Conservation (phyloP, 495 filamentous ascomycete species). For the Neurospora hispaniola region DNA sequence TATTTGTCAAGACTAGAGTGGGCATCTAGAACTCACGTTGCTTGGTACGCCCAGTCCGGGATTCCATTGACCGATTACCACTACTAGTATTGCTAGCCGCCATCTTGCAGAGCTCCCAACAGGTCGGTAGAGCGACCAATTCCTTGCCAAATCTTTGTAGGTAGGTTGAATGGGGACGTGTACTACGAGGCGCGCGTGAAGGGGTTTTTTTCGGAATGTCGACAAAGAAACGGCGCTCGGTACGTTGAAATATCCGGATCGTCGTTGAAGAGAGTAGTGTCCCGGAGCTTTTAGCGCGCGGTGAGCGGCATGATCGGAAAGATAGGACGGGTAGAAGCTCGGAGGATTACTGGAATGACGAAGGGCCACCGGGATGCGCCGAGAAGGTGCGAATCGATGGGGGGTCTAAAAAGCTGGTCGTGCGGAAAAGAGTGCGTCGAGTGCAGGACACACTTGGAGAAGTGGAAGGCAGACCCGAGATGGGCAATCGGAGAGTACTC, state of each 20-base stretch:
- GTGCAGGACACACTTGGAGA: background rate
- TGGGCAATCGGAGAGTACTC: background rate
- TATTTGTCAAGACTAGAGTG: constrained; percentile 13
- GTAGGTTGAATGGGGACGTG: background rate
- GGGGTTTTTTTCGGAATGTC: background rate
- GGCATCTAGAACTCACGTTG: constrained; percentile 55
- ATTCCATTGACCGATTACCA: constrained; percentile 61
- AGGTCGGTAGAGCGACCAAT: background rate
- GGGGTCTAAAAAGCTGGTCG: background rate
- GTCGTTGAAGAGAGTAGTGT: background rate
- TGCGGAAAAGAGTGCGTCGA: background rate
- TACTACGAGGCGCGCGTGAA: background rate
- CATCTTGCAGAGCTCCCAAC: constrained; percentile 20
- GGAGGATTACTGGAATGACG: background rate
- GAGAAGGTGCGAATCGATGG: background rate
- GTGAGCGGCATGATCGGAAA: background rate
- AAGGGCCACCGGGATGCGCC: background rate
- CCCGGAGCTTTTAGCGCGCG: background rate
- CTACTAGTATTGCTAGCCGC: constrained; percentile 33
- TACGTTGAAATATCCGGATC: background rate
- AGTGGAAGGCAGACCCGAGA: background rate
- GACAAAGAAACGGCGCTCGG: background rate
- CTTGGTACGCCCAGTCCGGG: constrained; percentile 62
- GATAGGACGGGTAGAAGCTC: background rate
- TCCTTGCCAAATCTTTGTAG: background rate